phyloP scores from a whole-genome alignment of 2,329 filamentous ascomycete species.

The Calonectria pseudoreteaudii region DNA sequence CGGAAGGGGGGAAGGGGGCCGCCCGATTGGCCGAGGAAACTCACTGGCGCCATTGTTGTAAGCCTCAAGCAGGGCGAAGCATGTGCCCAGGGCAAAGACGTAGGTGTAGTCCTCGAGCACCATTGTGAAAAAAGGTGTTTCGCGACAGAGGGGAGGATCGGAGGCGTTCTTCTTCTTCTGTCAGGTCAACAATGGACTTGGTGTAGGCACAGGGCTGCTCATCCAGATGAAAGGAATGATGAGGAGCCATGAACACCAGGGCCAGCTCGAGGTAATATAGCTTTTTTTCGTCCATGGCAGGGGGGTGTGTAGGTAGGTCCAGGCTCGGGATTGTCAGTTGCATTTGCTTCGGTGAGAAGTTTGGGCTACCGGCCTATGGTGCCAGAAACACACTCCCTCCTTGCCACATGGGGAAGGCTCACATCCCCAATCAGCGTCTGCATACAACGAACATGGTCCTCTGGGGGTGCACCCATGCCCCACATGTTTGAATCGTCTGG shows the following conservation, averaged over 20 bases:
- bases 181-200: constrained; percentile 3
- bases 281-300: neutral
- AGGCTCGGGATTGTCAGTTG: constrained; percentile 5
- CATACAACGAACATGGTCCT: neutral
- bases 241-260: neutral
- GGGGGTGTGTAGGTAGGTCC: neutral
- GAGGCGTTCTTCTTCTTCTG: neutral
- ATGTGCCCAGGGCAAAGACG: constrained; percentile 79
- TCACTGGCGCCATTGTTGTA: constrained; percentile 84
- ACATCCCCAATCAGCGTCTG: neutral
- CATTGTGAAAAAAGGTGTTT: constrained; percentile 59
- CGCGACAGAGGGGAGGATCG: neutral
- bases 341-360: constrained; percentile 37
- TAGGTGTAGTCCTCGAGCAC: constrained; percentile 74
- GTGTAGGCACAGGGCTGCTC: neutral
- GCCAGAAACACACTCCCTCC: neutral
- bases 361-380: constrained; percentile 34
- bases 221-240: neutral
- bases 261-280: neutral
- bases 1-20: neutral
- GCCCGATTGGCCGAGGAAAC: constrained; percentile 46
- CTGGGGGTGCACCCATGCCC: neutral
- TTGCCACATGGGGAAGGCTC: constrained; percentile 5
- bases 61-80: constrained; percentile 81
- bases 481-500: constrained; percentile 4